Base-by-base conservation (phyloP, 805 yeast species). In the Phaffomyces opuntiae region DNA sequence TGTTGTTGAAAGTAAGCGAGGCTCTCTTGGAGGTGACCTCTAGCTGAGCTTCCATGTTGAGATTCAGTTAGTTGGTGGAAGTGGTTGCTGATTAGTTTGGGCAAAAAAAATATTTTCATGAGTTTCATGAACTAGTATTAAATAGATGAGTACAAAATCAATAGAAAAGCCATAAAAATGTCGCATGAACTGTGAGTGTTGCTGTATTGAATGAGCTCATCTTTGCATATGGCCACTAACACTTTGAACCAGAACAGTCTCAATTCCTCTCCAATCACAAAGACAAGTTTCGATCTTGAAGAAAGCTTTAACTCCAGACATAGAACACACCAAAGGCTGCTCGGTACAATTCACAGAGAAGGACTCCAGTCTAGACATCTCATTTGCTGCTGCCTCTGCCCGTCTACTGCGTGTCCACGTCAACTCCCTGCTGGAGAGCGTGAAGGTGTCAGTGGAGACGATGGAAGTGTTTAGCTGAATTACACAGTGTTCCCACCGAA, bases 321-420 rank as follows among this genome's bases (percentile, higher is more conserved):
- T 68, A 87, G 21, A 54, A 66, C 5, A 95, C 91, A 1, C 1
- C 70, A 75, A 43, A 93, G 87, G 60, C 69, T 88, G 40, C 60
- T 63, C 16, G 81, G 80, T 5, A 53, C 52, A 1, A 7, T 80
- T 79, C 7, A 58, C 65, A 0, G 58, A 66, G 4, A 74, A 61
- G 2, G 56, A 52, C 13, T 36, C 36, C 17, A 50, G 49, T 0
- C 66, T 87, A 36, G 48, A 60, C 2, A 74, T 81, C 27, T 50
- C 55, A 1, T 85, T 87, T 53, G 61, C 67, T 8, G 87, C 88
- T 2, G 69, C 71, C 0, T 80, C 86, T 42, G 95, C 85, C 52
- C 68, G 96, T 38, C 81, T 81, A 7, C 73, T 89, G 43, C 69
- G 97, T 50, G 95, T 88, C 7, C 95, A 95, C 9, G 87, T 85